A percentile compares a stretch with the other conserved stretches of the same genome.
These are phyloP conservation scores for Colletotrichum sublineola DNA, from an alignment of 2,329 filamentous ascomycete species.

Conservation along the genomic window DNA sequence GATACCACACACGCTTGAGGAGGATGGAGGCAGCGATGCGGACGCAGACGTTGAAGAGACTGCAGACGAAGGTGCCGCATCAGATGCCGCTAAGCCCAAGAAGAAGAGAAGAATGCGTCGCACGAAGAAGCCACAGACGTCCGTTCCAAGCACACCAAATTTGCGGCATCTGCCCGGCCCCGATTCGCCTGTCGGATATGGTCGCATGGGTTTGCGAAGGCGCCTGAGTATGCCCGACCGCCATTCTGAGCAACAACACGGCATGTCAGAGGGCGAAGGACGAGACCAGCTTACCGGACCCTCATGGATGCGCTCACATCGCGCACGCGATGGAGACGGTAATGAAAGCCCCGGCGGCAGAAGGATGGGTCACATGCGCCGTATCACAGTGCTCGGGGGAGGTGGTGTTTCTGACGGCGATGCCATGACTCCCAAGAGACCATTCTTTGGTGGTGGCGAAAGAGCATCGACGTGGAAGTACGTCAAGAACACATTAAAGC, in stretches of 20 bases:
- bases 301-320: slow-evolving; percentile 63
- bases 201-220: slow-evolving; percentile 70
- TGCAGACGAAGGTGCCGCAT: slow-evolving; percentile 77
- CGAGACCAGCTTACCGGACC: slow-evolving; percentile 71
- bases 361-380: slow-evolving; percentile 73
- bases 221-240: slow-evolving; percentile 77
- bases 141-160: slow-evolving; percentile 75
- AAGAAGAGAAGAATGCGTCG: slow-evolving; percentile 72
- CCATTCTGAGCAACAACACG: slow-evolving; percentile 68
- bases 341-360: slow-evolving; percentile 63
- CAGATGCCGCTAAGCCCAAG: slow-evolving; percentile 65
- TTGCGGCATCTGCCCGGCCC: slow-evolving; percentile 58
- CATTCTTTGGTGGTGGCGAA: slow-evolving; percentile 72
- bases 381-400: slow-evolving; percentile 75
- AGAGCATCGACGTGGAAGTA: slow-evolving; percentile 87
- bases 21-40: slow-evolving; percentile 73
- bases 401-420: slow-evolving; percentile 75
- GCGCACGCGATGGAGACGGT: slow-evolving; percentile 60
- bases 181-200: slow-evolving; percentile 57
- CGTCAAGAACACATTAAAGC: slow-evolving; percentile 88
- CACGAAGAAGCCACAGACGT: slow-evolving; percentile 55
- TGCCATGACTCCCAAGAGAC: slow-evolving; percentile 67
- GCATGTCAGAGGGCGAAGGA: slow-evolving; percentile 82
- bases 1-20: slow-evolving; percentile 66
- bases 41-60: slow-evolving; percentile 89